Base-by-base conservation (phyloP, 2,329 filamentous ascomycete genomes). In the Calonectria pauciramosa region DNA sequence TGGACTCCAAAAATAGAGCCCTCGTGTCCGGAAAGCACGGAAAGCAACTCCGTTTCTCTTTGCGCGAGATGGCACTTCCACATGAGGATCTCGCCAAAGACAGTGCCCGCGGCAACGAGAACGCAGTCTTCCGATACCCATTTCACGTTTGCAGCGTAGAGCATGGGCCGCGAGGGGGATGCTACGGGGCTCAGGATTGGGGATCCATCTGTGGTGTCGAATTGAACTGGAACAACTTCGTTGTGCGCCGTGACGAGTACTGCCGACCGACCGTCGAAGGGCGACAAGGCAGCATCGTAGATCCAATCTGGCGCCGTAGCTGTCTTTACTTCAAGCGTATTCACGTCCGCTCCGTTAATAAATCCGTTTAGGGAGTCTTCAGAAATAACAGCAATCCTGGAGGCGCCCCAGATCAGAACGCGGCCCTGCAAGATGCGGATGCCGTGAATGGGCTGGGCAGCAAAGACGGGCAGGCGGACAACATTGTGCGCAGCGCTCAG, bases 1-100 rank as follows among this genome's bases (percentile, higher is more conserved):
- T 92, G 90, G 3, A 99, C 94, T 1, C 95, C 96, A 78, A 98
- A 99, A 34, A 99, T 94, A 0, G 96, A 98, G 0, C 97, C 97
- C 81, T 98, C 96, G 81, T 99, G 97, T 0, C 92, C 92, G 0
- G 88, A 87, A 65, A 94, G 88, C 30, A 91, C 87, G 71, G 86
- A 89, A 5, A 92, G 84, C 26, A 91, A 84, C 77, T 90, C 86
- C 49, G 76, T 63, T 20, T 51, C 32, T 8, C 56, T 70, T 4
- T 59, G 13, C 63, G 66, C 41, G n/a, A 89, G 79, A 60, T 86
- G 85, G 79, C 92, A 96, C 77, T 93, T 94, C 97, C 97, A 99
- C 20, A 98, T 91, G 47, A 98, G 89, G 41, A 99, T 94, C 84
- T 99, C 96, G 4, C 97, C 97, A 85, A 99, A 99, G 1, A 96